Conservation (phyloP, 257 asterid species). For the Anisodus acutangulus region DNA sequence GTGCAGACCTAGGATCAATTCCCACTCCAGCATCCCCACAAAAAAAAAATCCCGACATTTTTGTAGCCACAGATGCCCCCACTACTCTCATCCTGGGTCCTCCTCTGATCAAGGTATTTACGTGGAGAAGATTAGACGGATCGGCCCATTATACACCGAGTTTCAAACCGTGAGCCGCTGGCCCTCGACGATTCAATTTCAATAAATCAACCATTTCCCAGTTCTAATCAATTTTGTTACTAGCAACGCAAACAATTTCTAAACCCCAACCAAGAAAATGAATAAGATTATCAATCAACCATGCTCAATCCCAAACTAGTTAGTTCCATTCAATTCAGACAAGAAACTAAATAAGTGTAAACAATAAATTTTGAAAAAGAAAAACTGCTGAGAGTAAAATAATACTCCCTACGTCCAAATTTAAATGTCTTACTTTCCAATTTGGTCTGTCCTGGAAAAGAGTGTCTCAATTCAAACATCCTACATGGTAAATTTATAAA, state of each 20-base stretch:
- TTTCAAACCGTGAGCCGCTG: neutral
- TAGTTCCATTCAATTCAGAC: neutral
- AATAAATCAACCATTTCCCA: neutral
- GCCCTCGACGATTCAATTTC: neutral
- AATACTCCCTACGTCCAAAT: too few relatives aligned
- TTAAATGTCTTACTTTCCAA: too few relatives aligned
- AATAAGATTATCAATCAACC: neutral
- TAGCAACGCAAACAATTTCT: too few relatives aligned
- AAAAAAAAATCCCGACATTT: neutral
- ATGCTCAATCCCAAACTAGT: conserved; percentile 15
- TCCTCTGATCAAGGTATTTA: neutral
- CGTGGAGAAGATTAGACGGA: neutral
- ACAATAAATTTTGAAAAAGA: neutral
- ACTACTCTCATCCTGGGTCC: too few relatives aligned
- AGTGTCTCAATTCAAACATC: too few relatives aligned
- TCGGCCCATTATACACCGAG: neutral
- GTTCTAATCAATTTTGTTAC: neutral
- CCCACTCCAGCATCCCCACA: neutral
- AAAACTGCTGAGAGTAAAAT: neutral
- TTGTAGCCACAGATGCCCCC: neutral
- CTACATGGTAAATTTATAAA: too few relatives aligned
- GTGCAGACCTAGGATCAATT: neutral
- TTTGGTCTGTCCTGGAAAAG: too few relatives aligned
- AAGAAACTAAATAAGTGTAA: neutral
- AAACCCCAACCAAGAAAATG: neutral